Conservation (phyloP, 2,329 filamentous ascomycete genomes). For the Botrytis deweyae region DNA sequence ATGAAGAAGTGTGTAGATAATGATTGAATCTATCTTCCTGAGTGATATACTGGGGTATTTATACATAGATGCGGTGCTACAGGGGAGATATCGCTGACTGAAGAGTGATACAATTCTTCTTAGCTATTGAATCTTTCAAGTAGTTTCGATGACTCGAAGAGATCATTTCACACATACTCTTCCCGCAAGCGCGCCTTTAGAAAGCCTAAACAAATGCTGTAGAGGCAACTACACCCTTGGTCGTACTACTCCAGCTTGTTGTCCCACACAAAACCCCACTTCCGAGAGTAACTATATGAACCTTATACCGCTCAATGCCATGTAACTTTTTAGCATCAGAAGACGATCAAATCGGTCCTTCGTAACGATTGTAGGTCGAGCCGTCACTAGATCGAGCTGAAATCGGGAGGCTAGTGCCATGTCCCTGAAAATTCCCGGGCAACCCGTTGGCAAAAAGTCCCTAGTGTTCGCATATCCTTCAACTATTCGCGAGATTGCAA, state of each 20-base stretch:
- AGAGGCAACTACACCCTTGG: background rate
- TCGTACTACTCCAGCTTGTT: background rate
- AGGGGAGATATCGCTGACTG: background rate
- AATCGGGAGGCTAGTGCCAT: background rate
- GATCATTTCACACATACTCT: background rate
- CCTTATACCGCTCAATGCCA: background rate
- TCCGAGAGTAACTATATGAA: background rate
- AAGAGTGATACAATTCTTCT: background rate
- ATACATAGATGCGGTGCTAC: background rate
- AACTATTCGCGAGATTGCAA: background rate
- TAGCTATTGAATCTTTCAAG: background rate
- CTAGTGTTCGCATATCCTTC: background rate
- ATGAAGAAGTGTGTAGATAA: background rate
- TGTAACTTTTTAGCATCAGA: slow-evolving; percentile 10
- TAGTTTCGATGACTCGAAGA: background rate
- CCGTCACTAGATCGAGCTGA: background rate
- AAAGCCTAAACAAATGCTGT: background rate
- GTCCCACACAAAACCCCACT: background rate
- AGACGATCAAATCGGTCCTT: slow-evolving; percentile 5
- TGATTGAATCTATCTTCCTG: background rate
- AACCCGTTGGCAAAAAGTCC: background rate
- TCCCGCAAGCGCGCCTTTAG: background rate
- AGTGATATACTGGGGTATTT: background rate
- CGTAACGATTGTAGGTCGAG: background rate
- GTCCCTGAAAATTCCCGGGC: background rate